Base-by-base conservation (phyloP, 176 grass and related monocot genomes). In the Zea luxurians region DNA sequence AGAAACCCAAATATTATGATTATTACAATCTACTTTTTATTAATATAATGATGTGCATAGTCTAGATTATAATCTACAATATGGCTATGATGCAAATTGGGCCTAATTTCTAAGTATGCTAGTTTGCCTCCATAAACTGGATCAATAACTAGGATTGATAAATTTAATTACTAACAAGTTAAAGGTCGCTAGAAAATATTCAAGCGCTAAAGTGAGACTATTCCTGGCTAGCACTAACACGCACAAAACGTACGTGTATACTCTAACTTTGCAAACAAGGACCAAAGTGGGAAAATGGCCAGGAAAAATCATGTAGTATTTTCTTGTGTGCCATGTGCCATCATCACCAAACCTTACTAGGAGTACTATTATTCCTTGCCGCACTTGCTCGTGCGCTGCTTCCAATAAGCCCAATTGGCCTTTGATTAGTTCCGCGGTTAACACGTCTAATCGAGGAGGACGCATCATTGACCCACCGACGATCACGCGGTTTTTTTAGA, bases 381-480 rank as follows among this genome's bases (percentile, higher is more conserved):
- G n/a, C 13, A 37, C 48, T 71, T 72, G 48, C 21, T 37, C 16
- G 53, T 55, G 27, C 27, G 53, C 6, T 55, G 53, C 16, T 49
- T 13, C 20, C 4, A 16, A 52, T 52, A 65, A 5, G 13, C 18
- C 42, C 6, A 10, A 15, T 36, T 43, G 40, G 38, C 18, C 45
- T 70, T 35, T 34, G 20, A 34, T 48, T 47, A 12, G 4, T 46
- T 18, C 17, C n/a, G 6, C 8, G 11, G 20, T 69, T 70, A 15
- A 7, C 46, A 71, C 49, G 35, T 38, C 13, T 38, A 18, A 73
- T 57, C 37, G 37, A 40, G 48, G 49, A 48, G 13, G 38, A 40
- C 17, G 49, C 50, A 73, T 73, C 36, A 54, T 73, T 54, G 48
- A 40, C 8, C 70, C 47, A 54, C 48, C 37, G 20, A 41, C 71